Percentiles rank a stretch among this genome's conserved stretches.
phyloP scores from a whole-genome alignment of 1,284 basidiomycete genomes.

The Microbotryomycetes sp. region DNA sequence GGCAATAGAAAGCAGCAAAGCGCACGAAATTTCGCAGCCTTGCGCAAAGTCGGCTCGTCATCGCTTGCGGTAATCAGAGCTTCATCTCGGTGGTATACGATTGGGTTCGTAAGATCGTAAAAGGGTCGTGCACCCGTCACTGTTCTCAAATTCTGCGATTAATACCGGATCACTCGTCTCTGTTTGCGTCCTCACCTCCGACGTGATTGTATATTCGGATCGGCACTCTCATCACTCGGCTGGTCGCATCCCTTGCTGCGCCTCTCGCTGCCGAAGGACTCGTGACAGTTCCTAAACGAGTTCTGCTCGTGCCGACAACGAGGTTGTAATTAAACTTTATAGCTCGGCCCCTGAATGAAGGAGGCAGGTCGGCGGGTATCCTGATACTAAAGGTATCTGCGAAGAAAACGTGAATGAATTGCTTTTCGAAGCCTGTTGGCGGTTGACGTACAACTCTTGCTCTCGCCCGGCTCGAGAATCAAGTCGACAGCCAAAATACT shows the following conservation, averaged over 20 bases:
- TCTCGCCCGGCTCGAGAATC: constrained; percentile 65
- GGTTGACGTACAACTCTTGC: constrained; percentile 60
- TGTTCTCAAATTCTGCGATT: background rate
- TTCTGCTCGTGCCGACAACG: constrained; percentile 73
- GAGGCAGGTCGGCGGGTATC: constrained; percentile 73
- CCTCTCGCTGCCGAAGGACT: constrained; percentile 15
- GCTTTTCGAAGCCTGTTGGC: background rate
- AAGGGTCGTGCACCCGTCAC: constrained; percentile 40
- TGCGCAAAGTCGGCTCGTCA: constrained; percentile 4
- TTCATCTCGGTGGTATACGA: constrained; percentile 41
- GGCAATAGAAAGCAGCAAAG: too few relatives aligned
- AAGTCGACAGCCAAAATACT: constrained; percentile 79
- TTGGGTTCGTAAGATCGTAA: constrained; percentile 44
- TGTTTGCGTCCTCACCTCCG: constrained; percentile 57
- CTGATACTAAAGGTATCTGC: constrained; percentile 68
- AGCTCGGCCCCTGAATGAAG: constrained; percentile 76
- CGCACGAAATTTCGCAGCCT: background rate
- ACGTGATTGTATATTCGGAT: constrained; percentile 81
- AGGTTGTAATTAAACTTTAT: constrained; percentile 84
- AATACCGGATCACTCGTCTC: background rate
- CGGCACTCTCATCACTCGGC: constrained; percentile 77
- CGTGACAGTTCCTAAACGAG: constrained; percentile 39
- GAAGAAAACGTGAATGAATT: constrained; percentile 2
- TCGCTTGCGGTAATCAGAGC: constrained; percentile 30
- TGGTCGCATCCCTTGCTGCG: constrained; percentile 46